Percentiles rank a stretch among this genome's conserved stretches.
Conservation (phyloP, 2,329 filamentous ascomycete genomes). For the Colletotrichum sp. region DNA sequence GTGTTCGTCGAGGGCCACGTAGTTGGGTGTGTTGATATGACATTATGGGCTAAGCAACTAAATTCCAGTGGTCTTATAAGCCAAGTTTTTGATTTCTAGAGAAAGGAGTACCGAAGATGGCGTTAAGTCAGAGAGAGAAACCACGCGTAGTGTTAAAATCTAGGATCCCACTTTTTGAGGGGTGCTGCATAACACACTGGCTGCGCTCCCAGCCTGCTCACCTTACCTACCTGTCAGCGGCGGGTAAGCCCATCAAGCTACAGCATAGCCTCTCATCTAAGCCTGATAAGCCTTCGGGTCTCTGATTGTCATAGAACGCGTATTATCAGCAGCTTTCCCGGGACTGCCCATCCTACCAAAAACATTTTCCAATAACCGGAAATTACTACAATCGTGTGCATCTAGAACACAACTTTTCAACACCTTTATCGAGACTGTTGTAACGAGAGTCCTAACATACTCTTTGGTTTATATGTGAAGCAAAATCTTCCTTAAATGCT, state of each 20-base stretch:
- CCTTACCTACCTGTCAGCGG: background rate
- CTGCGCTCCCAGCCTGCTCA: background rate
- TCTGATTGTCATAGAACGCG: background rate
- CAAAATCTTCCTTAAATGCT: rapidly evolving
- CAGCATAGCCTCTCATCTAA: background rate
- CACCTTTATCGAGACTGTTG: rapidly evolving
- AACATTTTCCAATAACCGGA: background rate
- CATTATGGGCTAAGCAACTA: rapidly evolving
- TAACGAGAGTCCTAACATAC: rapidly evolving
- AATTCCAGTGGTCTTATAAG: background rate
- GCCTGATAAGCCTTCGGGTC: background rate
- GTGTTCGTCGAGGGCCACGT: background rate
- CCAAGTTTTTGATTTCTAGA: rapidly evolving
- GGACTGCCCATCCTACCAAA: background rate
- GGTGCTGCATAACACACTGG: background rate
- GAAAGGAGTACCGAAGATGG: rapidly evolving
- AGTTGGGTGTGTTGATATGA: background rate
- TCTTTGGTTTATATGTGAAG: background rate
- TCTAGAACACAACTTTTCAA: rapidly evolving
- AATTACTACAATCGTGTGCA: background rate
- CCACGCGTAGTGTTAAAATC: rapidly evolving
- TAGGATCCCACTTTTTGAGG: background rate
- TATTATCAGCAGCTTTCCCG: background rate
- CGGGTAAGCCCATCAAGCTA: background rate
- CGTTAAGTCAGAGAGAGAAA: background rate